Evolutionary conservation across 2,329 filamentous ascomycete species (phyloP).

Genomic region (Colletotrichum zoysiae): DNA sequence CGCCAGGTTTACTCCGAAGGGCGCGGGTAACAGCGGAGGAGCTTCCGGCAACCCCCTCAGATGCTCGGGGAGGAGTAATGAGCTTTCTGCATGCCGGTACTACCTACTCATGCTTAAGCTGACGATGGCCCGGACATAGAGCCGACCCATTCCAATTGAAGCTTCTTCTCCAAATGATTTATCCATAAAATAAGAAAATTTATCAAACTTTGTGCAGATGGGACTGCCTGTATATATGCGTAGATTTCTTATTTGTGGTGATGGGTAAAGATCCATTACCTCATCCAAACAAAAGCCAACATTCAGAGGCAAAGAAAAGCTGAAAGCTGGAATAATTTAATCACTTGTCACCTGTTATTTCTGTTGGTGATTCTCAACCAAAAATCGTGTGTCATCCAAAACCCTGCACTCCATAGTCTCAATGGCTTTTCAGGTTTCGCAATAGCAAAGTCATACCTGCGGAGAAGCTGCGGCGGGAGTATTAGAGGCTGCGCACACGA

Average conservation of each 20-base stretch:
- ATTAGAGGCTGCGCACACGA: accelerated
- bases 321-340: accelerated
- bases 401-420: slow-evolving; percentile 41
- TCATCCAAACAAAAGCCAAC: background rate
- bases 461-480: slow-evolving; percentile 40
- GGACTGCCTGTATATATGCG: background rate
- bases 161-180: background rate
- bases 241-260: background rate
- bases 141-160: background rate
- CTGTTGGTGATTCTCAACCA: slow-evolving; percentile 42
- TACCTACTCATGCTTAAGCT: background rate
- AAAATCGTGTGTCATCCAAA: slow-evolving; percentile 46
- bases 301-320: background rate
- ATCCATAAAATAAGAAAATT: background rate
- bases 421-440: slow-evolving; percentile 42
- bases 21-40: background rate
- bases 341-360: background rate
- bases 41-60: background rate
- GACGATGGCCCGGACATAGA: no score
- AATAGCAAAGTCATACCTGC: slow-evolving; percentile 44
- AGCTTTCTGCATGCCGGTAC: background rate
- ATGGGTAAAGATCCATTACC: background rate
- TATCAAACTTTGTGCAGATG: background rate
- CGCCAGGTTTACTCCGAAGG: background rate
- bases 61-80: background rate